Evolutionary conservation across 2,329 filamentous ascomycete genomes (phyloP).

Genomic region (Akanthomyces muscarius): DNA sequence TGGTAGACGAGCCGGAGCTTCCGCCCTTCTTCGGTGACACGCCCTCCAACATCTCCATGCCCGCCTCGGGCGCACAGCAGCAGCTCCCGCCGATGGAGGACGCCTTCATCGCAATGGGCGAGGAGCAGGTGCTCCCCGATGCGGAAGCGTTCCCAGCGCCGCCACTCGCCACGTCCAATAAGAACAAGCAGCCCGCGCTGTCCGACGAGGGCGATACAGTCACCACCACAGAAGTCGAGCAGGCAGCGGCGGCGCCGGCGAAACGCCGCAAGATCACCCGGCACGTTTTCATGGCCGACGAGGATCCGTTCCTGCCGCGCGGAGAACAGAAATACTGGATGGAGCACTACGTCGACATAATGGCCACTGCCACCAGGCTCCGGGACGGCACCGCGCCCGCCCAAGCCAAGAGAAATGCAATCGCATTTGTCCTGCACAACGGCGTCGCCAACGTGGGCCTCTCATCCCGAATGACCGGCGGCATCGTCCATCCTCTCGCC

Average conservation of each 20-base stretch:
- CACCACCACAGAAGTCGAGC: conserved; percentile 20
- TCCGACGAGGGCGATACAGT: conserved; percentile 21
- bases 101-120: conserved; percentile 12
- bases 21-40: conserved; percentile 33
- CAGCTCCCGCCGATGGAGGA: conserved; percentile 18
- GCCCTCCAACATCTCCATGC: conserved; percentile 13
- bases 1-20: conserved; percentile 42
- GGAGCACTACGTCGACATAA: conserved; percentile 49
- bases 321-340: conserved; percentile 39
- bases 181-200: neutral
- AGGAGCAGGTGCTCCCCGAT: conserved; percentile 20
- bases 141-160: conserved; percentile 7
- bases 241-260: conserved; percentile 19
- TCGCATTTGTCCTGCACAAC: conserved; percentile 28
- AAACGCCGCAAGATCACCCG: neutral
- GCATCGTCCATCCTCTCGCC: conserved; percentile 41
- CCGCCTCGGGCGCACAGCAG: conserved; percentile 18
- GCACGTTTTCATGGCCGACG: conserved; percentile 27
- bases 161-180: neutral
- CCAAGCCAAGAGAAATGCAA: conserved; percentile 39
- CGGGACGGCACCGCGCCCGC: conserved; percentile 24
- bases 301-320: conserved; percentile 32
- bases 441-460: conserved; percentile 34
- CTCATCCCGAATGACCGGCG: conserved; percentile 23
- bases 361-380: conserved; percentile 38